Conservation (phyloP, 306 rosid species). For the Datisca glomerata region DNA sequence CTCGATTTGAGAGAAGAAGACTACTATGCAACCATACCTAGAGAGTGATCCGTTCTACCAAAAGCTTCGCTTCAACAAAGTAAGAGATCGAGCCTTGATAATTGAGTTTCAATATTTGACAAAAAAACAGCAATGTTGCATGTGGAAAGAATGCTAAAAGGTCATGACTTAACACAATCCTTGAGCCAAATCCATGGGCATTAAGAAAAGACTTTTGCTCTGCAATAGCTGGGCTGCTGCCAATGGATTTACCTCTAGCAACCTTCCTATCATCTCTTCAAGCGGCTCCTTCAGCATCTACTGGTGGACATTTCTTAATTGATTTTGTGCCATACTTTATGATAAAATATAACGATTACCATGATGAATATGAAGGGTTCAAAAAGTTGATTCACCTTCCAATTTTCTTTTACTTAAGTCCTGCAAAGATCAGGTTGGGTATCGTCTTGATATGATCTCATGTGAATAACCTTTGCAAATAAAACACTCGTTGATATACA, state of each 20-base stretch:
- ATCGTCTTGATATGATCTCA: too few relatives aligned
- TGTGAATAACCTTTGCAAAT: not conserved
- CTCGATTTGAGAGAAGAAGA: too few relatives aligned
- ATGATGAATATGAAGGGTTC: conserved; percentile 58
- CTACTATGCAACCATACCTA: too few relatives aligned
- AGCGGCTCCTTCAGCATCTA: conserved; percentile 62
- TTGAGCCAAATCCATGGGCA: conserved; percentile 45
- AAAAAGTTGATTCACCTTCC: conserved; percentile 41
- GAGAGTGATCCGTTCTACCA: too few relatives aligned
- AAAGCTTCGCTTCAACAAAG: too few relatives aligned
- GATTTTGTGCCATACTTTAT: not conserved
- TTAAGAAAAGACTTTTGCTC: conserved; percentile 52
- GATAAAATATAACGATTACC: conserved; percentile 25
- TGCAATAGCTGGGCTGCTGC: conserved; percentile 56
- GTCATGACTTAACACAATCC: conserved; percentile 29
- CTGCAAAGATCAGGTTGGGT: too few relatives aligned
- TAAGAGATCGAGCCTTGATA: too few relatives aligned
- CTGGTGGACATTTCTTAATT: conserved; percentile 10
- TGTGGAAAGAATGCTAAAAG: too few relatives aligned
- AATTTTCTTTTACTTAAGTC: conserved; percentile 52
- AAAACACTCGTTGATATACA: too few relatives aligned
- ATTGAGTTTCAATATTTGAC: too few relatives aligned
- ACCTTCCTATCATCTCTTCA: conserved; percentile 81
- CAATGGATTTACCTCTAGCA: conserved; percentile 50
- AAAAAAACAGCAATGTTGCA: too few relatives aligned